phyloP scores from a whole-genome alignment of 768 basidiomycete genomes.

The Kwoniella sp. region DNA sequence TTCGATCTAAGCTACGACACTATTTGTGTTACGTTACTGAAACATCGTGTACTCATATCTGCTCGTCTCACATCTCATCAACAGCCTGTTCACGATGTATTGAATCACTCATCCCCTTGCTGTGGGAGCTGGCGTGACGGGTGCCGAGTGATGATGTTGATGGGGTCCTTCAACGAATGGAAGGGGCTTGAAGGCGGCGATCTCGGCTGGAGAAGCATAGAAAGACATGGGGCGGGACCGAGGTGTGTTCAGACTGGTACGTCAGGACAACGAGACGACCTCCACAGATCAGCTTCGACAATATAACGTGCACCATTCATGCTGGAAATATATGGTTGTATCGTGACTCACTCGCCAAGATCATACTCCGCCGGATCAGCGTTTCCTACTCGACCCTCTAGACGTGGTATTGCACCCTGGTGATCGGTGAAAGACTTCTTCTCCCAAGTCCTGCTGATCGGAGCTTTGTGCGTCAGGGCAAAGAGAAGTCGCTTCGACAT shows the following conservation, averaged over 20 bases:
- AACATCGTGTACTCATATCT: too few relatives aligned
- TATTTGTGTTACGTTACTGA: too few relatives aligned
- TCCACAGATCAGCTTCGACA: too few relatives aligned
- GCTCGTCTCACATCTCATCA: neutral
- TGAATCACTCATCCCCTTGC: neutral
- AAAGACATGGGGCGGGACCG: constrained; percentile 27
- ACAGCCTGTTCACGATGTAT: neutral
- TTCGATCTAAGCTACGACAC: too few relatives aligned
- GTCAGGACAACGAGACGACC: neutral
- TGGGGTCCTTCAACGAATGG: constrained; percentile 10
- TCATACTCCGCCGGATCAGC: constrained; percentile 2
- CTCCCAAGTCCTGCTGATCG: constrained; percentile 33
- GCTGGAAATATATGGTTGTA: neutral
- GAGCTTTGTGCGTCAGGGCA: constrained; percentile 19
- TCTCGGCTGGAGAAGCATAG: constrained; percentile 31
- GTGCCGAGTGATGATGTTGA: constrained; percentile 10
- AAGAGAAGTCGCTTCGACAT: constrained; percentile 16
- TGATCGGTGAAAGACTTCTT: constrained; percentile 25
- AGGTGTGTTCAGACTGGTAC: neutral
- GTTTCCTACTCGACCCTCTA: neutral
- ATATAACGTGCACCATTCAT: too few relatives aligned
- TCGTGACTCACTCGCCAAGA: neutral
- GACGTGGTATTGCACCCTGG: constrained; percentile 6
- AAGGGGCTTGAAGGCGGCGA: constrained; percentile 30
- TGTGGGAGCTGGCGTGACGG: constrained; percentile 6